Percentiles rank a stretch among this genome's conserved stretches.
Evolutionary conservation across 352 stramenopile species (phyloP).

Genomic region (Globisporangium uncinulatum): DNA sequence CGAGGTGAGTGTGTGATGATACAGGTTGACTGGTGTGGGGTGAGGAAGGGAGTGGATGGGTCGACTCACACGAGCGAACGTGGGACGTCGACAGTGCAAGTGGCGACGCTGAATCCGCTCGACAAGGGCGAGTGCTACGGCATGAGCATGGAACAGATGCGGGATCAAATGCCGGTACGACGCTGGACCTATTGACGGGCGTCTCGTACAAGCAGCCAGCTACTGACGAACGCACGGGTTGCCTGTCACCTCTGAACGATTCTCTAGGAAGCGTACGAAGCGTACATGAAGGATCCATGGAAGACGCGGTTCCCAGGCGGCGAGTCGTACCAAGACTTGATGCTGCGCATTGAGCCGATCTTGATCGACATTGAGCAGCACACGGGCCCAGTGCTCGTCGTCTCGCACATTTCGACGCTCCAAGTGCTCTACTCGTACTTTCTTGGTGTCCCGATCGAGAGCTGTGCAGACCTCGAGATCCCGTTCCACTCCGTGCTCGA

Average conservation of each 20-base stretch:
- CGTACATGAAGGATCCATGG: slow-evolving; percentile 68
- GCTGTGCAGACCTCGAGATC: slow-evolving; percentile 71
- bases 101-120: slow-evolving; percentile 75
- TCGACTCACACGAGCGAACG: too few species aligned
- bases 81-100: slow-evolving; percentile 40
- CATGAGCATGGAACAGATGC: slow-evolving; percentile 81
- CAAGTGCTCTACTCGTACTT: slow-evolving; percentile 89
- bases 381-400: slow-evolving; percentile 78
- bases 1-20: slow-evolving; percentile 28
- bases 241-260: not conserved
- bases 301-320: slow-evolving; percentile 83
- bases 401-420: slow-evolving; percentile 82
- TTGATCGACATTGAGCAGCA: slow-evolving; percentile 92
- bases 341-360: slow-evolving; percentile 87
- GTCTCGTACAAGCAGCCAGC: not conserved
- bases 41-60: too few species aligned
- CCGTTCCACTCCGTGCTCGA: slow-evolving; percentile 83
- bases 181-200: not conserved
- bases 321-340: slow-evolving; percentile 93
- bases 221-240: not conserved
- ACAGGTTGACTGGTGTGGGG: not conserved
- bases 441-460: slow-evolving; percentile 71
- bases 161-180: slow-evolving; percentile 54
- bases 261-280: slow-evolving; percentile 52
- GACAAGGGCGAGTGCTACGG: slow-evolving; percentile 86